A percentile compares a stretch with the other conserved stretches of the same genome.
Evolutionary conservation across 805 yeast genomes (phyloP).

Genomic region (Candida dajiaensis): DNA sequence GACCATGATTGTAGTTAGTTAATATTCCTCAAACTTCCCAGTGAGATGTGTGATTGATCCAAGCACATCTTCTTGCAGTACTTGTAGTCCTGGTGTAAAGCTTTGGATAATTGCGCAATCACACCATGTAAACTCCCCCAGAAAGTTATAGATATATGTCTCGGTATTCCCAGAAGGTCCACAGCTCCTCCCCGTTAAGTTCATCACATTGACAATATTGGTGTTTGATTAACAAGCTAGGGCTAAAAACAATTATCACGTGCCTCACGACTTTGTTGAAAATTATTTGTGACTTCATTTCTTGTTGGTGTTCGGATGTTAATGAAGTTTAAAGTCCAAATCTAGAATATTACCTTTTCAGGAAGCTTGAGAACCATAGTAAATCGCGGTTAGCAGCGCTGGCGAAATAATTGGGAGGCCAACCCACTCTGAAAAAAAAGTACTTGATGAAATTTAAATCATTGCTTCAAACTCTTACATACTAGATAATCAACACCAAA

Average conservation of each 20-base stretch:
- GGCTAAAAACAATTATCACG: neutral
- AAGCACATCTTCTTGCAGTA: too few relatives aligned
- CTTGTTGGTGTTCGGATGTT: neutral
- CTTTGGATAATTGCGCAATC: too few relatives aligned
- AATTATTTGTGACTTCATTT: neutral
- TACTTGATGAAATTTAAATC: neutral
- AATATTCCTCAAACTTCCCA: too few relatives aligned
- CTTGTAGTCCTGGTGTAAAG: too few relatives aligned
- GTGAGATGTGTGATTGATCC: too few relatives aligned
- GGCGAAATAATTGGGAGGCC: neutral
- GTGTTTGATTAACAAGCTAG: neutral
- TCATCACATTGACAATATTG: too few relatives aligned
- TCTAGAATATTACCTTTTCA: neutral
- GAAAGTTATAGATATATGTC: too few relatives aligned
- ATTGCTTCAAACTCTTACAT: neutral
- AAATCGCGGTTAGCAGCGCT: neutral
- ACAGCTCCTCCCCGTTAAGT: too few relatives aligned
- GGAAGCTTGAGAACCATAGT: neutral
- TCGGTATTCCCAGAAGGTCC: too few relatives aligned
- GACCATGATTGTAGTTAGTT: too few relatives aligned
- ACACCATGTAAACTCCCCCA: too few relatives aligned
- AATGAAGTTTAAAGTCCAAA: neutral
- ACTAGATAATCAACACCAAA: conserved; percentile 1
- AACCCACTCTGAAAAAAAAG: neutral
- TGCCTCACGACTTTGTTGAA: neutral